These are phyloP conservation scores for Aureobasidium sp. DNA, from an alignment of 2,329 filamentous ascomycete genomes.

Conservation along the genomic window DNA sequence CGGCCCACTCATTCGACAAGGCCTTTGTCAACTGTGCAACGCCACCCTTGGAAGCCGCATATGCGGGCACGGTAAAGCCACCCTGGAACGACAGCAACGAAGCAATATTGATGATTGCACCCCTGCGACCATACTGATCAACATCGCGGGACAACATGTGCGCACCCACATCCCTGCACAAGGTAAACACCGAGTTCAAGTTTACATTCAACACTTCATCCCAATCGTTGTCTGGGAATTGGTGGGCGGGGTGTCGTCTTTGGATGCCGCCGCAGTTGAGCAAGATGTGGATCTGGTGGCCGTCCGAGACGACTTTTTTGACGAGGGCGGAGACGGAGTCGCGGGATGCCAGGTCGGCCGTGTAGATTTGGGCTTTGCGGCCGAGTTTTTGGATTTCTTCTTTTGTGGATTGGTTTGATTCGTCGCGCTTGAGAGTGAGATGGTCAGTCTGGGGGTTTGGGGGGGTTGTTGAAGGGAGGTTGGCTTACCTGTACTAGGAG, in stretches of 20 bases:
- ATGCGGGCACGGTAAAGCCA: conserved; percentile 80
- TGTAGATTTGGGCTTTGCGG: conserved; percentile 61
- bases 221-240: conserved; percentile 73
- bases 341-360: conserved; percentile 59
- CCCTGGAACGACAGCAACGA: conserved; percentile 79
- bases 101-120: conserved; percentile 77
- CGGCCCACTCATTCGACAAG: conserved; percentile 78
- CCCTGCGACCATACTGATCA: conserved; percentile 49
- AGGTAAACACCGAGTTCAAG: conserved; percentile 70
- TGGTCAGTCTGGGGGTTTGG: neutral
- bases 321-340: conserved; percentile 55
- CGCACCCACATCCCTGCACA: conserved; percentile 68
- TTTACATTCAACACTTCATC: conserved; percentile 81
- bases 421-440: conserved; percentile 43
- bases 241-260: conserved; percentile 64
- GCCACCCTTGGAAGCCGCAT: conserved; percentile 78
- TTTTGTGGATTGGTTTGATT: conserved; percentile 51
- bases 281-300: conserved; percentile 64
- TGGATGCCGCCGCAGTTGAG: conserved; percentile 87
- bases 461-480: neutral
- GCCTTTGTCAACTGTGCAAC: conserved; percentile 80
- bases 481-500: conserved; percentile 42
- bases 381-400: conserved; percentile 57
- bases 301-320: conserved; percentile 54
- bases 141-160: conserved; percentile 61